phyloP scores from a whole-genome alignment of 2,329 filamentous ascomycete species.

The Penicillium freii region DNA sequence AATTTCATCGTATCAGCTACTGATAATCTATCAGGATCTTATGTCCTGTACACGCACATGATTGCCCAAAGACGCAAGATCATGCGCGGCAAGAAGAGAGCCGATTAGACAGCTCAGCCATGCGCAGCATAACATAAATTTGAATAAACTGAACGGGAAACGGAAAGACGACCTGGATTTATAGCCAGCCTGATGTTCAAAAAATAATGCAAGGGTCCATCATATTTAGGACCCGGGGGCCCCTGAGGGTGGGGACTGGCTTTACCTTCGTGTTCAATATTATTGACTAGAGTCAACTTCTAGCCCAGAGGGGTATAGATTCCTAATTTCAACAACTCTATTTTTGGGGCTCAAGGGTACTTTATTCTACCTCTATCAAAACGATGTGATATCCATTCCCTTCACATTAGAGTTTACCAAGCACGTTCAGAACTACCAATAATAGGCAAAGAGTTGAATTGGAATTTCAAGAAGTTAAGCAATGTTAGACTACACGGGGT shows the following conservation, averaged over 20 bases:
- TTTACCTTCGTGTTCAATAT: neutral
- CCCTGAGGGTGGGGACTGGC: neutral
- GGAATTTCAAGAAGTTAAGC: neutral
- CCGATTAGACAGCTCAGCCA: conserved; percentile 23
- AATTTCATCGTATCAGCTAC: neutral
- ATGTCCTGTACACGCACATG: conserved; percentile 92
- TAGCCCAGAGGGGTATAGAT: neutral
- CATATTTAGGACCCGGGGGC: neutral
- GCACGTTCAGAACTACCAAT: too few species aligned
- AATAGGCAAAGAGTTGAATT: too few species aligned
- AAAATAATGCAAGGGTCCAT: neutral
- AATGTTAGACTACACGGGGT: neutral
- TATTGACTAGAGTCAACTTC: neutral
- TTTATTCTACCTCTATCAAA: neutral
- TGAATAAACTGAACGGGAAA: neutral
- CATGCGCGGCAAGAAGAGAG: conserved; percentile 60
- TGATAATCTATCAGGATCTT: conserved; percentile 56
- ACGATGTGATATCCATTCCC: neutral
- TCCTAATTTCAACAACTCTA: neutral
- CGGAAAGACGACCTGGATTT: neutral
- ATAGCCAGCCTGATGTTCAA: neutral
- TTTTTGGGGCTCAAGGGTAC: neutral
- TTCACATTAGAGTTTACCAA: neutral
- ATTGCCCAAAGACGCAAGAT: conserved; percentile 83
- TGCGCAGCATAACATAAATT: neutral